Percentiles rank a stretch among this genome's conserved stretches.
Evolutionary conservation across 352 stramenopile species (phyloP).

Genomic region (Globisporangium ultimum): DNA sequence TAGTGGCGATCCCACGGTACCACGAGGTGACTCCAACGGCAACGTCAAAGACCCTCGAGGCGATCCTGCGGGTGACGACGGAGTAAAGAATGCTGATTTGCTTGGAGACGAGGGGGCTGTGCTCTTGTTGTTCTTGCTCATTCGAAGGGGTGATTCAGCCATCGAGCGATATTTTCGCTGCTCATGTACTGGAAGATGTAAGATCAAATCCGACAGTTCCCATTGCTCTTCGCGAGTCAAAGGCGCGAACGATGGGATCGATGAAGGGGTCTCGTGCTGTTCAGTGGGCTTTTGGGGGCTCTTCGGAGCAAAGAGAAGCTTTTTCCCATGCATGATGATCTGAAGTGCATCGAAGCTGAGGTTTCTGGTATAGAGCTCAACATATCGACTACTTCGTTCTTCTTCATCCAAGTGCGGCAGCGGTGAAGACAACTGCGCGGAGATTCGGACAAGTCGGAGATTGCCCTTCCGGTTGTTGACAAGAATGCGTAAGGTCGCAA

Average conservation of each 20-base stretch:
- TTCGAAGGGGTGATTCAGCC: conserved; percentile 33
- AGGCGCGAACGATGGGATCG: conserved; percentile 25
- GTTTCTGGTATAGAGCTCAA: conserved; percentile 55
- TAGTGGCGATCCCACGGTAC: not conserved
- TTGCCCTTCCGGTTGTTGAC: conserved; percentile 23
- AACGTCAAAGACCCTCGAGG: not conserved
- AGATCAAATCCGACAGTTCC: conserved; percentile 66
- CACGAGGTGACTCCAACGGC: not conserved
- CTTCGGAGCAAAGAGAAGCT: conserved; percentile 14
- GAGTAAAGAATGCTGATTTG: conserved; percentile 16
- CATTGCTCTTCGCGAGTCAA: conserved; percentile 48
- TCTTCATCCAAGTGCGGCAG: conserved; percentile 6
- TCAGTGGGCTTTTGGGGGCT: conserved; percentile 16
- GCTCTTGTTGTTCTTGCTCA: conserved; percentile 24
- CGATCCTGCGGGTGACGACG: not conserved
- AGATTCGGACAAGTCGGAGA: conserved; percentile 9
- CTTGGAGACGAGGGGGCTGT: conserved; percentile 19
- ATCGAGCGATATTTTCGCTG: conserved; percentile 48
- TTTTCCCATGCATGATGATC: conserved; percentile 39
- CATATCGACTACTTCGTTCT: conserved; percentile 23
- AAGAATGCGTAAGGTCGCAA: conserved; percentile 48
- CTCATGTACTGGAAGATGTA: conserved; percentile 37
- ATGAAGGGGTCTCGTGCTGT: conserved; percentile 6
- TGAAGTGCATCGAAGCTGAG: conserved; percentile 35
- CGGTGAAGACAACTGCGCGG: not conserved